Base-by-base conservation (phyloP, 768 basidiomycete species). In the Pholiota conissans region DNA sequence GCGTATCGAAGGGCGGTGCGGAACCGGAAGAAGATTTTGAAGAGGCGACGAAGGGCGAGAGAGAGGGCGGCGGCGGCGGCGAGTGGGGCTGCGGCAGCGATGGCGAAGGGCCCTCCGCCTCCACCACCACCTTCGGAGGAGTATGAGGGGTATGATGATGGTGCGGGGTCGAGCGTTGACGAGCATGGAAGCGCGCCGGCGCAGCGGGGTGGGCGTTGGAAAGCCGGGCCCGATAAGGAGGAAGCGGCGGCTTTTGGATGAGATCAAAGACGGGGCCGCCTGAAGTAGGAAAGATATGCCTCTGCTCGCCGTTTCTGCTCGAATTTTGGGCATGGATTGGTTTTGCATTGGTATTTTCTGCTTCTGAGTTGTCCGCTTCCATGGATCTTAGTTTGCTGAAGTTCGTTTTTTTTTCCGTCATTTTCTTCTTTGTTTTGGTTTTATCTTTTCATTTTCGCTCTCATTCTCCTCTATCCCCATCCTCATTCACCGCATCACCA, bases 21-120 rank as follows among this genome's bases (percentile, higher is more conserved):
- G 71, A 85, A 79, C 62, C 74, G 93, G 59, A 92, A 91, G 76
- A 89, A 87, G 79, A 87, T 95, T 47, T 75, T 95, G 62, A 79
- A 77, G 65, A 74, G 90, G 52, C 74, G 91, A 52, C 75, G 86
- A 63, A 77, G 88, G 61, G 91, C 91, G 28, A 81, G 85, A 70
- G 90, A 91, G 73, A 74, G 89, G 16, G 85, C 86, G 13, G 86
- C 86, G 20, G 70, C 69, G 50, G 76, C 70, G 50, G 78, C 70
- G 45, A 72, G 75, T 65, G 77, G 71, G 49, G 70, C 60, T 40
- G 66, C 56, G 67, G 71, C 58, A 65, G 68, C 49, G 45, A 63
- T 56, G 48, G 65, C 62, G 56, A 61, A 55, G 57, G 57, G 45
- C 27, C 61, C 59, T 10, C 55, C 50, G 28, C 65, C 65, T 1